Base-by-base conservation (phyloP, 805 yeast species). In the Teunomyces gatunensis region DNA sequence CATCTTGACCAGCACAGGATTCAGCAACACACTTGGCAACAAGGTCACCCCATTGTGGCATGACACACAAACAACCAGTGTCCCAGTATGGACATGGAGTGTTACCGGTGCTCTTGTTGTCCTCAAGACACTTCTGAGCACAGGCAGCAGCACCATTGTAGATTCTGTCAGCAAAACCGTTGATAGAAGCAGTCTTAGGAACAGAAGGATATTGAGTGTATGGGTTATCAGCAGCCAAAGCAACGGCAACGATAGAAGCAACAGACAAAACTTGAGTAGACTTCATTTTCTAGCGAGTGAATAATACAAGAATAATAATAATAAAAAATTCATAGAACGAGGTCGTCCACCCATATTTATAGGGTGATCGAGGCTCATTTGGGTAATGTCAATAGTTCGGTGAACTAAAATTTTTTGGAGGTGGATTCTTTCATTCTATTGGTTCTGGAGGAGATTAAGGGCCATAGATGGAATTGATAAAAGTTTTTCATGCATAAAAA, bases 121-220 rank as follows among this genome's bases (percentile, higher is more conserved):
- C 54, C 39, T 48, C 54, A 28, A 69, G 65, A 61, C 75, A 71
- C 3, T 49, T 37, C 43, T 59, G 49, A 35, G 79, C 80, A 59
- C 80, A 76, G 1, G 54, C 39, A 21, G 80, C 80, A 28, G 73
- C 57, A 7, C 52, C 44, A 27, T 51, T 54, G 48, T 61, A 65
- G 42, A 75, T 65, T 6, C 72, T 73, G 56, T 75, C 80, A 15
- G 79, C 78, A 47, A 75, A 75, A 0, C 80, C 80, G 51, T 75
- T 75, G 45, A 74, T 64, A 28, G 70, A 54, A 28, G 79, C 79
- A 13, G 78, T 71, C 48, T 74, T 59, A 9, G 79, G 73, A 25
- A 75, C 79, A n/a, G 57, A 53, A 15, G 80, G 80, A 52, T 71
- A 75, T 7, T 78, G 73, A 39, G 58, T 68, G 68, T 70, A 74